Evolutionary conservation across 139 green algal genomes (phyloP), one percentile per base, ranked within the genome.

Genomic region (Chlamydomonas schloesseri): DNA sequence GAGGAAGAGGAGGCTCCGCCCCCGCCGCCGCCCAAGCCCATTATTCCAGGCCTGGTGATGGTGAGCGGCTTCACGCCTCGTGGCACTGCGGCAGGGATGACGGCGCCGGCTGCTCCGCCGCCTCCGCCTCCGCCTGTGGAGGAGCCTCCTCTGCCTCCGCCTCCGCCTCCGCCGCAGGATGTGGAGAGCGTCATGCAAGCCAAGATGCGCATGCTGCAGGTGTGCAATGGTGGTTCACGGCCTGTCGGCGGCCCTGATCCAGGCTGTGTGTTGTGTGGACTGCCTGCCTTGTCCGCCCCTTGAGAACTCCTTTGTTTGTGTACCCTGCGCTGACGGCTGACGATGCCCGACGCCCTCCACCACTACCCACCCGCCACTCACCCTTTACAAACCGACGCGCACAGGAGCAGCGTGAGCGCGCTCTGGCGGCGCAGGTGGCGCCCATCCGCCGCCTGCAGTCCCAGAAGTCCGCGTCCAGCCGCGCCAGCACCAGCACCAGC

Each of bases 131-230:
- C 34, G 20, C 34, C 18, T 14, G 11, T 20, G 34, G 69, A 50
- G 69, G 6, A 15, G n/a, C n/a, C n/a, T n/a, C n/a, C n/a, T n/a
- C n/a, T n/a, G n/a, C 55, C 11, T 53, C 69, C 37, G 36, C 36
- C 33, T 29, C 68, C 70, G 36, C 36, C 21, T 3, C 8, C 6
- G 24, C 10, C 26, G 0, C 36, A 34, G 36, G 68, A 76, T n/a
- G 79, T 85, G n/a, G 31, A 85, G 50, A 42, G 55, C 31, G n/a
- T 73, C 10, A 36, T 85, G 79, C 21, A 57, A n/a, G 79, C 79
- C 31, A 85, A 85, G 64, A 85, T 85, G 79, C 79, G 65, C n/a
- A 85, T 85, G 79, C 79, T 85, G 50, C 67, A 76, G 79, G 79
- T 85, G 31, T 0, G 78, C 26, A 37, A n/a, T n/a, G n/a, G n/a